Evolutionary conservation across 2,329 filamentous ascomycete species (phyloP), one percentile per base, ranked within the genome.

Genomic region (Penicillium sp.): DNA sequence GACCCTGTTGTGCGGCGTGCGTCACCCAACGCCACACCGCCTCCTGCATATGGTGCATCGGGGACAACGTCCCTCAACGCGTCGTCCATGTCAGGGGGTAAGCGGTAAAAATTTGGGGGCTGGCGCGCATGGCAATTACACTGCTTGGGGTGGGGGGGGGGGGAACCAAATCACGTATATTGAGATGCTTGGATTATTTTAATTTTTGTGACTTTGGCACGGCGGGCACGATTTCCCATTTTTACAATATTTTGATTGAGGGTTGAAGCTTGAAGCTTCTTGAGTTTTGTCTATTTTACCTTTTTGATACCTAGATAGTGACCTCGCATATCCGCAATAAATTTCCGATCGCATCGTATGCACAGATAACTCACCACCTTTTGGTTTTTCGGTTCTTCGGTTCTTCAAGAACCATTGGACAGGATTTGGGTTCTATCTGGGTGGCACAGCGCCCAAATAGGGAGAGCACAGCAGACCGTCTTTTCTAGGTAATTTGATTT

Each of bases 41-140:
- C 76, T 23, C 76, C 76, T 29, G 74, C 75, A 29, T 78, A 78
- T 54, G 73, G 72, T 37, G 71, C 73, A 25, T 58, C 70, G 29
- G 71, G 69, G 23, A 76, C 73, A 8, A 61, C 62, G 31, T 74
- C 73, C 8, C 60, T 77, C 29, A 68, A 71, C 7, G 73, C 69
- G 4, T 67, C 68, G 29, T 54, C 69, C 4, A 69, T 71, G 69
- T 62, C 70, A 35, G 70, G 71, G 56, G 67, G 65, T 7, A 76
- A 75, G 64, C 67, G 68, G 50, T 74, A 65, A 57, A 45, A 43
- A 21, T 3, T 4, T 33, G 53, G 53, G 35, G 53, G 54, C 48
- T 56, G 47, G 54, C 21, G 37, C 40, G 4, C 40, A 54, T 40
- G 23, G 42, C n/a, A 23, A n/a, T 29, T 21, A 25, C 21, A 10